These are phyloP conservation scores for Chaetoceros tenuissimus DNA, from an alignment of 108 stramenopile genomes.

Conservation along the genomic window DNA sequence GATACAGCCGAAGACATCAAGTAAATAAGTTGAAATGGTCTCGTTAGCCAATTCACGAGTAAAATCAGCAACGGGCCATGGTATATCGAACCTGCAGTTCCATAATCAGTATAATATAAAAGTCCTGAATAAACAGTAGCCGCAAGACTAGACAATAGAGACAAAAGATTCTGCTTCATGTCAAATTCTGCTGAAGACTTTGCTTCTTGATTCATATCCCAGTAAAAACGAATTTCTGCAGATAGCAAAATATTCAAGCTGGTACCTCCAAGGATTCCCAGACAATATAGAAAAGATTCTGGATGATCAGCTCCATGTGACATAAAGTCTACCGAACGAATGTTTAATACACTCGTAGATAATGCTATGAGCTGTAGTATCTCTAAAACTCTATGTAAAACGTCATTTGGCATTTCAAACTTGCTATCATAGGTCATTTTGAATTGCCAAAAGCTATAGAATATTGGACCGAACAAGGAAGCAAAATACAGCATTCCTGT, in stretches of 20 bases:
- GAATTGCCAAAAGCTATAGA: conserved; percentile 18
- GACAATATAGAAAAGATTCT: conserved; percentile 24
- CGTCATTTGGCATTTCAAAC: conserved; percentile 20
- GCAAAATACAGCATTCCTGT: conserved; percentile 36
- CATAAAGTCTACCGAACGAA: conserved; percentile 25
- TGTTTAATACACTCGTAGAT: conserved; percentile 21
- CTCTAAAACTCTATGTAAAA: conserved; percentile 22
- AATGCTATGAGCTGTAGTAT: conserved; percentile 2
- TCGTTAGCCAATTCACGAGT: not conserved
- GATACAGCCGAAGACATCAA: not conserved
- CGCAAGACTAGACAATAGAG: conserved; percentile 5
- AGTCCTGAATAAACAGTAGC: conserved; percentile 14
- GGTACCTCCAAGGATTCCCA: not conserved
- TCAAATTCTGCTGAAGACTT: conserved; percentile 4
- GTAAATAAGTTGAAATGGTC: not conserved
- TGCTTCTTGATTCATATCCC: conserved; percentile 14
- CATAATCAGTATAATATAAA: conserved; percentile 9
- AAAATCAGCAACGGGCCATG: conserved; percentile 6
- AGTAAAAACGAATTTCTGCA: conserved; percentile 15
- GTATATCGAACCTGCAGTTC: not conserved
- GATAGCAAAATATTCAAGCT: conserved; percentile 4
- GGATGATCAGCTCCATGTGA: conserved; percentile 3
- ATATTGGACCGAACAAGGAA: conserved; percentile 16
- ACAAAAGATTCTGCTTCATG: not conserved
- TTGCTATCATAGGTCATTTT: conserved; percentile 16